Base-by-base conservation (phyloP, 805 yeast genomes). In the Nakazawaea ishiwadae region DNA sequence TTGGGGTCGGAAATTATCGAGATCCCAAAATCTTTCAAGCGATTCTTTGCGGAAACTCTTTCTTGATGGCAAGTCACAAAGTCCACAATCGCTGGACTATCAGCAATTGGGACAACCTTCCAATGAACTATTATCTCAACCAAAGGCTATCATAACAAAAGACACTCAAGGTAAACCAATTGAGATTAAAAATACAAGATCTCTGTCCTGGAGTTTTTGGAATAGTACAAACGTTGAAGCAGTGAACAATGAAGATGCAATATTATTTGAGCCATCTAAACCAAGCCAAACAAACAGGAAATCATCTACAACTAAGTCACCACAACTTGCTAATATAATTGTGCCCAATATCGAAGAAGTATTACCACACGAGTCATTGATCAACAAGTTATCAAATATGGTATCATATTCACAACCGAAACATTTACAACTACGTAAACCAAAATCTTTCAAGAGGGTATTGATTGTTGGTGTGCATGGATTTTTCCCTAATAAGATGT, bases 391-490 rank as follows among this genome's bases (percentile, higher is more conserved):
- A 15, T 24, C 27, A 9, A 35, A 33, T 20, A 26, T 20, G 23
- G 31, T 42, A 6, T 28, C 42, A 3, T 37, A 27, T 28, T 9
- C 27, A 11, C 21, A 21, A 27, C 45, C 46, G 10, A 36, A 20
- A 28, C 42, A 38, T 18, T 33, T 23, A 23, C 26, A 7, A 23
- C 26, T 23, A 7, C 26, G 26, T 8, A 21, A 38, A 23, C 53
- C 66, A 0, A 45, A 51, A 3, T 20, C 14, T 1, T 50, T 75
- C 42, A 74, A 75, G 44, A 77, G 79, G 48, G 85, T 85, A 0
- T 71, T 91, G 23, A 83, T 93, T 27, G 78, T 91, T 44, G 99
- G 99, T 0, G 90, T 91, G 1, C 99, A 91, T 63, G 99, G 99
- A 1, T 91, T 90, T 55, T 91, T 93, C 65, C 99, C 99, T 0